A percentile compares a stretch with the other conserved stretches of the same genome.
These are phyloP conservation scores for Aspergillus taichungensis DNA, from an alignment of 495 filamentous ascomycete species.

Conservation along the genomic window DNA sequence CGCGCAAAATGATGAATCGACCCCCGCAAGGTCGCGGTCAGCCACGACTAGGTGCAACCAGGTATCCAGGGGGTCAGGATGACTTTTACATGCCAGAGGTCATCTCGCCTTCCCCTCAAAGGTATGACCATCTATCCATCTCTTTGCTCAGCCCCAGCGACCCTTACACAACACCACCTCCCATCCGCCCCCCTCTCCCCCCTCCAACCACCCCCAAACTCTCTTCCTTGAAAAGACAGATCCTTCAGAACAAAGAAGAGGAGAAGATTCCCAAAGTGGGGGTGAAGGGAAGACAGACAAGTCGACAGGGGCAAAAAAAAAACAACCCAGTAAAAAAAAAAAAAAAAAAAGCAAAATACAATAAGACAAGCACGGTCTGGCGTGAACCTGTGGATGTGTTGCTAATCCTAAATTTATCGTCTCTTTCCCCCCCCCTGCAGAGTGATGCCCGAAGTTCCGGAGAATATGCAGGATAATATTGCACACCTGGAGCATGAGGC, in stretches of 20 bases:
- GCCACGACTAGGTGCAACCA: slow-evolving; percentile 66
- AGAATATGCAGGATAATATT: slow-evolving; percentile 86
- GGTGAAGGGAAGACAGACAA: no score
- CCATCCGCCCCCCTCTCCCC: no score
- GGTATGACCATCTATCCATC: slow-evolving; percentile 45
- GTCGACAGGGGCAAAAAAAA: no score
- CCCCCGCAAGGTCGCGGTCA: slow-evolving; percentile 38
- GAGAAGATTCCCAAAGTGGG: no score
- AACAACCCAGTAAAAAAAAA: no score
- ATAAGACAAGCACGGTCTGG: not conserved
- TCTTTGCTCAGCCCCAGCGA: no score
- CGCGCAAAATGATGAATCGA: slow-evolving; percentile 26
- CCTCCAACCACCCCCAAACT: no score
- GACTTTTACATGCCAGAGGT: slow-evolving; percentile 78
- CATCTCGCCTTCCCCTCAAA: slow-evolving; percentile 78
- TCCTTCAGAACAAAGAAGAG: not conserved
- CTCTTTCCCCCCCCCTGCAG: slow-evolving; percentile 29
- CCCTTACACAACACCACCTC: no score
- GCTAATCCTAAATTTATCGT: slow-evolving; percentile 11
- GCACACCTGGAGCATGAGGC: slow-evolving; percentile 82
- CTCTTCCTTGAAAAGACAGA: not conserved
- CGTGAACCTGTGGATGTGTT: slow-evolving; percentile 5
- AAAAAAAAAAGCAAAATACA: no score
- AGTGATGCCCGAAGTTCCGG: slow-evolving; percentile 68
- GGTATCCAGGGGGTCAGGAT: slow-evolving; percentile 81